Base-by-base conservation (phyloP, 352 stramenopile species). In the Phytophthora hybrid region DNA sequence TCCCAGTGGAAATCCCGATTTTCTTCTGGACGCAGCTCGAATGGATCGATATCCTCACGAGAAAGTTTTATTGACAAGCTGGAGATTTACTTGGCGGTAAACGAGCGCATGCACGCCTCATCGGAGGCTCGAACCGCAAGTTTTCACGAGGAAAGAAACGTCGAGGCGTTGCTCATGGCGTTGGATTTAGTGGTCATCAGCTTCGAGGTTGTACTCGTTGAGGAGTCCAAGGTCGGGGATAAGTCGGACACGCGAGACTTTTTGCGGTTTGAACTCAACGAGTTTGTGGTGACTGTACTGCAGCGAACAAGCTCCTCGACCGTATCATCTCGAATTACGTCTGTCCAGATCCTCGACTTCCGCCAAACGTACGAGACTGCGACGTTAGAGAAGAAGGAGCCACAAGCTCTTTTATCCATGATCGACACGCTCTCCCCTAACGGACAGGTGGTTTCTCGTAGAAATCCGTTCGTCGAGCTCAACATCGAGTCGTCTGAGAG, bases 1-100 rank as follows among this genome's bases (percentile, higher is more conserved):
- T 74, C 80, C 5, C 79, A 86, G 37, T 95, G 88, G 88, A 95
- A 93, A 63, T 77, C 85, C 0, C 79, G 85, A 7, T 95, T 85
- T 74, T 83, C 79, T 53, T 81, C 81, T 44, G 73, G 62, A 14
- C 39, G 62, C 4, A 75, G 52, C 37, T 66, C 54, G 1, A 74
- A 23, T 56, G 32, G 21, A 1, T 34, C n/a, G 14, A 18, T 47
- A 2, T 54, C 59, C 26, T 74, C 37, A 7, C 67, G 68, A 46
- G 73, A 79, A 8, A 57, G 19, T 13, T 39, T 66, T 53, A 47
- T 76, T 0, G 84, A 94, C 16, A 92, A 85, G 47, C 58, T 89
- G 0, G 57, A 83, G 0, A 69, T 94, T 14, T 94, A 92, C 63
- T 74, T 76, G 2, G 68, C 75, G 3, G 77, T 94, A 32, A 83